Evolutionary conservation across 1,284 basidiomycete species (phyloP), one percentile per base, ranked within the genome.

Genomic region (Sporisorium iseilematis-ciliati): DNA sequence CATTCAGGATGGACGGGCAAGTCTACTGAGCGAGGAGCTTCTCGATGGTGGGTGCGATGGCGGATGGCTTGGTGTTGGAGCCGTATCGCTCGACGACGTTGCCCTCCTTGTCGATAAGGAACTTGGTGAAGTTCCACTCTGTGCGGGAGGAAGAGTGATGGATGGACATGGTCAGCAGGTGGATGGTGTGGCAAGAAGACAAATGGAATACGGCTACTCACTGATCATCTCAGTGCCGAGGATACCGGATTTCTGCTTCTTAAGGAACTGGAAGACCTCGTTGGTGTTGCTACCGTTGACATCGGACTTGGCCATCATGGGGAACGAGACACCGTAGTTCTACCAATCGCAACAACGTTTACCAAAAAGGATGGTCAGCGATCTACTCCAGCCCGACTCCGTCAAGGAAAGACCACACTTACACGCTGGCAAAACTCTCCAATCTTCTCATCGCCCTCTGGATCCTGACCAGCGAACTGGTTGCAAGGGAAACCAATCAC

Each of bases 401-500:
- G 23, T 20, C 2, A 2, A 16, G 7, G 38, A 16, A 33, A 23
- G n/a, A 11, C 2, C 10, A 8, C 7, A 72, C 81, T 66, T 67
- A 82, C 81, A 56, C 73, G 71, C 50, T 76, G 66, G 69, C 83
- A 84, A 54, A 84, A 83, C 31, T 67, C 66, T 40, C 72, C 71
- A 40, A 84, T 83, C 25, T 63, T 65, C 5, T 83, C 80, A 52
- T 84, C 82, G 41, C 77, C 61, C 18, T 67, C 82, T 12, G 83
- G 83, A 49, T 84, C 82, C 70, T 85, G 83, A 48, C 65, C 60
- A 10, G 78, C 86, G 64, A 93, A 93, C 88, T 95, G 94, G 85
- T 96, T 95, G 87, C 91, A 95, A 33, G 94, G 94, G 88, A 95
- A 95, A 2, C 94, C 94, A 63, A 96, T 88, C 78, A 95, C 90